Conservation (phyloP, 352 stramenopile genomes). For the Globisporangium emineosum region DNA sequence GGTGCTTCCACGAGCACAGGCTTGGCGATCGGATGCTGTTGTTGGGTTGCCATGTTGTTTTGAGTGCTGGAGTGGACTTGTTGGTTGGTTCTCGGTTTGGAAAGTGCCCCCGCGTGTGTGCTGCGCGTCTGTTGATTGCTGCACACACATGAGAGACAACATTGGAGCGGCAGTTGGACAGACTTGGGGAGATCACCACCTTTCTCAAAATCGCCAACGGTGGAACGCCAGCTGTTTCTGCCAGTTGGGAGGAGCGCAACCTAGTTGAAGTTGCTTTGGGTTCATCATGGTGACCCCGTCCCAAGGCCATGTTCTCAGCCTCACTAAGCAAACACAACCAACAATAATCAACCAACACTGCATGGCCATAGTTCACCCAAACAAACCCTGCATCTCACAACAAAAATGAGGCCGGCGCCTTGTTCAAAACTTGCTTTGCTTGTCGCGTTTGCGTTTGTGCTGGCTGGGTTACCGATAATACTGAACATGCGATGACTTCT, state of each 20-base stretch:
- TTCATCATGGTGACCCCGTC: background rate
- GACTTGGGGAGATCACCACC: background rate
- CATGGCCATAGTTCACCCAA: background rate
- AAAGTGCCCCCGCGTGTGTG: background rate
- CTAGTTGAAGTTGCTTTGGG: background rate
- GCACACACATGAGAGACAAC: background rate
- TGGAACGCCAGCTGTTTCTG: background rate
- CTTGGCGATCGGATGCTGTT: background rate
- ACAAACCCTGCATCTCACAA: too few relatives aligned
- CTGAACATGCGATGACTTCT: background rate
- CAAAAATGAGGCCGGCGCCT: background rate
- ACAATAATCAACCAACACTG: background rate
- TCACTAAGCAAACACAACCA: background rate
- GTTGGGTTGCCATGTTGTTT: background rate
- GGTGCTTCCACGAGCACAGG: background rate
- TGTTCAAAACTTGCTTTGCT: background rate
- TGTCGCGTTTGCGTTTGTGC: too few relatives aligned
- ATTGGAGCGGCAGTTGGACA: background rate
- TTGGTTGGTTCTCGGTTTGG: background rate
- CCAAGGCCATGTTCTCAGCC: background rate
- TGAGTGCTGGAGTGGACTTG: background rate
- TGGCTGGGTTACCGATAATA: background rate
- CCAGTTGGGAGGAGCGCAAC: background rate
- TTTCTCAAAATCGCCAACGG: background rate
- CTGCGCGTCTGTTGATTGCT: too few relatives aligned